Percentiles rank a stretch among this genome's conserved stretches.
These are phyloP conservation scores for Paxillus rubicundulus DNA, from an alignment of 768 basidiomycete species.

Conservation along the genomic window DNA sequence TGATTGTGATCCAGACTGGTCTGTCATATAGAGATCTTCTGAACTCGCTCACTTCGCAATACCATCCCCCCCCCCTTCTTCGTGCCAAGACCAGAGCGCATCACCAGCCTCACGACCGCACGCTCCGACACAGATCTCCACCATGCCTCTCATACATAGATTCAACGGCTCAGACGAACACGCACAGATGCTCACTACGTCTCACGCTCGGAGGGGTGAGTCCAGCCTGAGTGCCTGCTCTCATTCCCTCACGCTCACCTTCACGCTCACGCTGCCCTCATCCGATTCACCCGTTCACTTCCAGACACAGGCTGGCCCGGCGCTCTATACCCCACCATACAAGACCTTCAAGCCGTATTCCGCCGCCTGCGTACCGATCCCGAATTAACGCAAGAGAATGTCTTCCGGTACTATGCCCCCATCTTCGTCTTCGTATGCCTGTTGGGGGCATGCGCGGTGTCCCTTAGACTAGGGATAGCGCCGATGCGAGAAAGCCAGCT, in stretches of 20 bases:
- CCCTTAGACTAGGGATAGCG: neutral
- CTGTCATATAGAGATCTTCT: too few species aligned
- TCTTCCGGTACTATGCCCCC: slow-evolving; percentile 4
- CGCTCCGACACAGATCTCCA: too few species aligned
- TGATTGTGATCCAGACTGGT: too few species aligned
- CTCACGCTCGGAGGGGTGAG: neutral
- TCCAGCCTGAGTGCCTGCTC: too few species aligned
- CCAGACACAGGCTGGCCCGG: neutral
- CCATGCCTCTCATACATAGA: slow-evolving; percentile 8
- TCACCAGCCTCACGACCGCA: too few species aligned
- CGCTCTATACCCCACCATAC: neutral
- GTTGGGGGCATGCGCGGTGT: neutral
- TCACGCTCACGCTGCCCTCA: too few species aligned
- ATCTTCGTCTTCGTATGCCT: slow-evolving; percentile 3
- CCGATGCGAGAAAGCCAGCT: neutral
- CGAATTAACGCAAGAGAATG: neutral
- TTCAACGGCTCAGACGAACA: slow-evolving; percentile 1
- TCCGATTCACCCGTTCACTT: neutral
- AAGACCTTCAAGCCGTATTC: slow-evolving; percentile 3
- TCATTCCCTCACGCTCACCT: neutral
- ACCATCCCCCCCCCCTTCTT: too few species aligned
- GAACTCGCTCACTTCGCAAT: too few species aligned
- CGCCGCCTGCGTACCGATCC: slow-evolving; percentile 2
- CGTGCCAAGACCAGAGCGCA: too few species aligned
- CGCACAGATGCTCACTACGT: neutral